Conservation (phyloP, 805 yeast species). For the Candida qinlingensis region DNA sequence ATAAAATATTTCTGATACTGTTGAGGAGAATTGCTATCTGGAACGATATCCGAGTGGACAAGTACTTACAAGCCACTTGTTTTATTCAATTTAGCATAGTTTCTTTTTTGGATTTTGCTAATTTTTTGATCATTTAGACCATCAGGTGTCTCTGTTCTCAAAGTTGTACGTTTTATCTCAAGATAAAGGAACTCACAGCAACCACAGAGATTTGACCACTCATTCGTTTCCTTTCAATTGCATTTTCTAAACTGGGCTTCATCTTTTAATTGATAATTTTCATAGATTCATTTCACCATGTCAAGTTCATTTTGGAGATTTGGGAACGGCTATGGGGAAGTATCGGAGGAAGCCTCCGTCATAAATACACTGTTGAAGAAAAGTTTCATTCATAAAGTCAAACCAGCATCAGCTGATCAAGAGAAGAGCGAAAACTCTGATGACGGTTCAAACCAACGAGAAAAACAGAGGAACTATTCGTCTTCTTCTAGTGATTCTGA, state of each 20-base stretch:
- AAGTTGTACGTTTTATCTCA: no score
- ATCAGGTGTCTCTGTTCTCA: no score
- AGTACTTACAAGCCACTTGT: no score
- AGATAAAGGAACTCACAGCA: neutral
- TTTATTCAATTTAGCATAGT: no score
- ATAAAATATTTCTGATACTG: no score
- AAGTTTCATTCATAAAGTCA: slow-evolving; percentile 38
- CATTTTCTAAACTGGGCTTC: neutral
- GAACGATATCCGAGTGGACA: no score
- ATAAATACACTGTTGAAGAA: slow-evolving; percentile 41
- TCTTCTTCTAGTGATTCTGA: slow-evolving; percentile 18
- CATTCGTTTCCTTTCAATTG: neutral
- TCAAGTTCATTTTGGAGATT: slow-evolving; percentile 55
- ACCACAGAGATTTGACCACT: neutral
- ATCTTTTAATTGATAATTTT: neutral
- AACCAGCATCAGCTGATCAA: slow-evolving; percentile 24
- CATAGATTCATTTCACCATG: slow-evolving; percentile 22
- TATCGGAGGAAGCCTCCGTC: slow-evolving; percentile 49
- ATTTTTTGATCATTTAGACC: no score
- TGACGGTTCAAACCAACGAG: slow-evolving; percentile 8
- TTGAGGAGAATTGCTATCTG: no score
- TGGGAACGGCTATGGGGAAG: slow-evolving; percentile 50
- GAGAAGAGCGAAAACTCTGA: neutral
- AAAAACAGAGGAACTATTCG: slow-evolving; percentile 18
- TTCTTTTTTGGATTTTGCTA: no score